Percentiles rank a stretch among this genome's conserved stretches.
Evolutionary conservation across 495 filamentous ascomycete species (phyloP).

Genomic region (Opeltia flavorubescens): DNA sequence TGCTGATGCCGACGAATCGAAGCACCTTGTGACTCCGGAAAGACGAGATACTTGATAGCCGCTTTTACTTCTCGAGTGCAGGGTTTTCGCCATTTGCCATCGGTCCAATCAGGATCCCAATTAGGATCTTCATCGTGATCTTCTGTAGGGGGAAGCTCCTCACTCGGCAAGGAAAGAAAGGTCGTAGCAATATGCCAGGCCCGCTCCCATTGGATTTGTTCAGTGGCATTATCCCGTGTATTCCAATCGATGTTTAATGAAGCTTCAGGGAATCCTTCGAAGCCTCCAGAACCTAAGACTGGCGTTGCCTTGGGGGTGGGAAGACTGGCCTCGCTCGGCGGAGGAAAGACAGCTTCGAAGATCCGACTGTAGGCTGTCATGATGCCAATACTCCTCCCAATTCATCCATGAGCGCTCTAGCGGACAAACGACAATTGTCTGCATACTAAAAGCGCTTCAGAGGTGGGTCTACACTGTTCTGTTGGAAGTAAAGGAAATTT

Average conservation of each 20-base stretch:
- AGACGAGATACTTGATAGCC: conserved; percentile 9
- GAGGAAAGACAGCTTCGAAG: conserved; percentile 39
- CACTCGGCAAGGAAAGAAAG: conserved; percentile 42
- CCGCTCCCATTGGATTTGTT: conserved; percentile 50
- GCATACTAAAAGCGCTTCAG: too few relatives aligned
- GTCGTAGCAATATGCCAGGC: conserved; percentile 56
- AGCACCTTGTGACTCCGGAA: conserved; percentile 6
- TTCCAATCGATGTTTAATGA: conserved; percentile 11
- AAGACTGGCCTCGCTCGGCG: conserved; percentile 23
- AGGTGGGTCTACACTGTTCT: too few relatives aligned
- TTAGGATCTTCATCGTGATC: too few relatives aligned
- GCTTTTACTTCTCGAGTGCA: conserved; percentile 6
- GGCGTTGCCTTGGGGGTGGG: conserved; percentile 23
- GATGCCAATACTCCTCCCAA: conserved; percentile 12
- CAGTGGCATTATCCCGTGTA: conserved; percentile 15
- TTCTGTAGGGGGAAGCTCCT: conserved; percentile 6
- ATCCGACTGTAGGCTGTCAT: conserved; percentile 28
- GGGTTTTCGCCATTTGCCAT: conserved; percentile 14
- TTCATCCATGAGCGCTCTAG: conserved; percentile 13
- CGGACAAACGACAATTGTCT: not conserved
- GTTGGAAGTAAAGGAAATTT: too few relatives aligned
- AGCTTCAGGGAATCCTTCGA: conserved; percentile 16
- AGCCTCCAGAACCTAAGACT: conserved; percentile 12
- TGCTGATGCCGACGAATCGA: conserved; percentile 5
- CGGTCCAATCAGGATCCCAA: conserved; percentile 7